Percentiles rank a stretch among this genome's conserved stretches.
phyloP scores from a whole-genome alignment of 2,329 filamentous ascomycete species.

The Penicillium carneum region DNA sequence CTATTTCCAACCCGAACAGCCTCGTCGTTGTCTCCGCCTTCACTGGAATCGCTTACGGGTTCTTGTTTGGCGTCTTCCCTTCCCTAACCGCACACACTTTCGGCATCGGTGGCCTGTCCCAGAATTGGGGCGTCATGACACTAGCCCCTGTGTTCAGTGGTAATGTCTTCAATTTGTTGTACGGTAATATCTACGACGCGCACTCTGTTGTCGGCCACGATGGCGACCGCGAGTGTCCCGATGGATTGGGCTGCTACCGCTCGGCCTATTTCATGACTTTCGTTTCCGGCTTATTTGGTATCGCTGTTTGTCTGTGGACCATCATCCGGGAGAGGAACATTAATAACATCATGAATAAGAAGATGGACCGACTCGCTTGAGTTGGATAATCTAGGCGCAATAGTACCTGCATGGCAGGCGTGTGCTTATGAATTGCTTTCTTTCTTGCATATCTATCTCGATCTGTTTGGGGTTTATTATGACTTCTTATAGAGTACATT shows the following conservation, averaged over 20 bases:
- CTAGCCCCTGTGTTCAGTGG: slow-evolving; percentile 85
- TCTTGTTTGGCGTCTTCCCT: slow-evolving; percentile 92
- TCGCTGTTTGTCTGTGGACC: slow-evolving; percentile 70
- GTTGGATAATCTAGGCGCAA: not conserved
- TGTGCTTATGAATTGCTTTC: not conserved
- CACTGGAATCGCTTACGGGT: slow-evolving; percentile 88
- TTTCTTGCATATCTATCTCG: not conserved
- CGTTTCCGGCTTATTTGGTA: slow-evolving; percentile 71
- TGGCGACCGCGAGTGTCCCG: slow-evolving; percentile 75
- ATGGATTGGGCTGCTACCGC: slow-evolving; percentile 81
- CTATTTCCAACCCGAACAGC: slow-evolving; percentile 76
- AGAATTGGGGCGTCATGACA: slow-evolving; percentile 97
- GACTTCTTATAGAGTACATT: slow-evolving; percentile 14
- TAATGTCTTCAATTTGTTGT: slow-evolving; percentile 91
- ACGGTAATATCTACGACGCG: slow-evolving; percentile 81
- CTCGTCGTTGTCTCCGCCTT: slow-evolving; percentile 80
- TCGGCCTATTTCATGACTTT: slow-evolving; percentile 82
- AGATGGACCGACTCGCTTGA: slow-evolving; percentile 45
- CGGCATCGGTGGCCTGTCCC: slow-evolving; percentile 83
- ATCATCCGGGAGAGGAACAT: slow-evolving; percentile 51
- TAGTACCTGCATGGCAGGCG: not conserved
- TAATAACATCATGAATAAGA: slow-evolving; percentile 37
- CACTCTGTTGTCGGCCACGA: slow-evolving; percentile 74
- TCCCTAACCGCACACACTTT: slow-evolving; percentile 89
- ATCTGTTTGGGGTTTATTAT: not conserved